phyloP scores from a whole-genome alignment of 768 basidiomycete genomes.

The Fistulinella prunicolor region DNA sequence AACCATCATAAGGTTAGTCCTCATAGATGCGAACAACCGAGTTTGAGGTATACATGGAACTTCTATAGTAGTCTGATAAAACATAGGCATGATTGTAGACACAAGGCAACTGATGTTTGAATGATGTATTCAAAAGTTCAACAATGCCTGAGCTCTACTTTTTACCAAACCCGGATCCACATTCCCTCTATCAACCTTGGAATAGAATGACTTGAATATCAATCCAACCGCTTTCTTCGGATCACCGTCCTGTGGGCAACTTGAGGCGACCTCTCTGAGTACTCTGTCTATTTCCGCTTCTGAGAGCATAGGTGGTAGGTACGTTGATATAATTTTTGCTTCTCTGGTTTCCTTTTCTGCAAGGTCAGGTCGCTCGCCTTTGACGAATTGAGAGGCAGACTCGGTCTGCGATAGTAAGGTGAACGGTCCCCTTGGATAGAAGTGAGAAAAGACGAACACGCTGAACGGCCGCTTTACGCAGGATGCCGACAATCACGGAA shows the following conservation, averaged over 20 bases:
- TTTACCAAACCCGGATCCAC: conserved; percentile 61
- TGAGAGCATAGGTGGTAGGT: conserved; percentile 61
- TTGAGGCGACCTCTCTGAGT: conserved; percentile 42
- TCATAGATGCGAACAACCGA: not conserved
- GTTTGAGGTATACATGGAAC: no score
- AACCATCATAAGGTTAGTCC: conserved; percentile 5
- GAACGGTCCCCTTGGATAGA: conserved; percentile 2
- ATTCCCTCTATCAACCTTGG: conserved; percentile 52
- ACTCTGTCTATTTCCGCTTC: conserved; percentile 51
- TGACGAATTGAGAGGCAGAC: conserved; percentile 51
- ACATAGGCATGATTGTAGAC: not conserved
- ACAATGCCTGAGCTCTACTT: conserved; percentile 42
- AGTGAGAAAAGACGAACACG: conserved; percentile 45
- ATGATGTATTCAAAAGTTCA: conserved; percentile 17
- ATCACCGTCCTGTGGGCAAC: conserved; percentile 16
- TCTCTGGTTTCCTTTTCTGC: conserved; percentile 61
- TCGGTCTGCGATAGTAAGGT: conserved; percentile 44
- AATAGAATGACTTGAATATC: conserved; percentile 64
- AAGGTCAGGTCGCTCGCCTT: conserved; percentile 61
- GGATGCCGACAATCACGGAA: conserved; percentile 47
- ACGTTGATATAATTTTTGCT: conserved; percentile 49
- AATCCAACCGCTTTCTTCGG: conserved; percentile 37
- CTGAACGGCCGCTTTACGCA: conserved; percentile 56
- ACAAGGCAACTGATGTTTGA: not conserved
- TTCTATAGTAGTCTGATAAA: not conserved